These are phyloP conservation scores for Scutellaria barbata DNA, from an alignment of 257 asterid species.

Conservation along the genomic window DNA sequence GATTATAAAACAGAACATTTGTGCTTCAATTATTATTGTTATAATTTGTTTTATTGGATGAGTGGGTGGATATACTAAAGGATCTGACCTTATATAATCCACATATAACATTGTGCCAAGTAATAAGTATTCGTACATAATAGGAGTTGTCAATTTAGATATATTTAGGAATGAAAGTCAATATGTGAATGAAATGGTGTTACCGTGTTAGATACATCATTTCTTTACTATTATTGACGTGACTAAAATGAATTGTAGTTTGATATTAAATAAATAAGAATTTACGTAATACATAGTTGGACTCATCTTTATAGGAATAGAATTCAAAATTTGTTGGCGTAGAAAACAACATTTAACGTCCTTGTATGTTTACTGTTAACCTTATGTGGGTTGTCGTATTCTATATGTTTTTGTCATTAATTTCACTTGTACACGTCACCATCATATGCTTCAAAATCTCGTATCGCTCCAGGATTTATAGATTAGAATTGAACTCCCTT, in stretches of 20 bases:
- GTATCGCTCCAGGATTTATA: not conserved
- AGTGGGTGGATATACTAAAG: too few species aligned
- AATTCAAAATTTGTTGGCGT: slow-evolving; percentile 42
- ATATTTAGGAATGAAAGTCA: slow-evolving; percentile 11
- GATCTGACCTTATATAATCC: not conserved
- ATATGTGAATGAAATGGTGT: not conserved
- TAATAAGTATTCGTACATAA: slow-evolving; percentile 1
- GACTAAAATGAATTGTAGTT: not conserved
- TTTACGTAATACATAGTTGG: not conserved
- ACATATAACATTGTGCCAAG: slow-evolving; percentile 8
- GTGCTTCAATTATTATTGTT: too few species aligned
- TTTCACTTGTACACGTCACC: not conserved
- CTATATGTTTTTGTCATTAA: not conserved
- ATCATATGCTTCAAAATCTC: slow-evolving; percentile 1
- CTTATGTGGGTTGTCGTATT: slow-evolving; percentile 26
- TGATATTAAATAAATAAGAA: not conserved
- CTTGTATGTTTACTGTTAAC: slow-evolving; percentile 29
- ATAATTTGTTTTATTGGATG: too few species aligned
- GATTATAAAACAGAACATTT: too few species aligned
- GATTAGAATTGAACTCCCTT: not conserved
- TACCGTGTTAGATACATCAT: not conserved
- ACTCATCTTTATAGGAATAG: not conserved
- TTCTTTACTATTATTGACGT: not conserved
- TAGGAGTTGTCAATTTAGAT: not conserved
- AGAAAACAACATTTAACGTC: slow-evolving; percentile 34